These are phyloP conservation scores for Rhododendron ferrugineum DNA, from an alignment of 148 eudicot genomes.

Conservation along the genomic window DNA sequence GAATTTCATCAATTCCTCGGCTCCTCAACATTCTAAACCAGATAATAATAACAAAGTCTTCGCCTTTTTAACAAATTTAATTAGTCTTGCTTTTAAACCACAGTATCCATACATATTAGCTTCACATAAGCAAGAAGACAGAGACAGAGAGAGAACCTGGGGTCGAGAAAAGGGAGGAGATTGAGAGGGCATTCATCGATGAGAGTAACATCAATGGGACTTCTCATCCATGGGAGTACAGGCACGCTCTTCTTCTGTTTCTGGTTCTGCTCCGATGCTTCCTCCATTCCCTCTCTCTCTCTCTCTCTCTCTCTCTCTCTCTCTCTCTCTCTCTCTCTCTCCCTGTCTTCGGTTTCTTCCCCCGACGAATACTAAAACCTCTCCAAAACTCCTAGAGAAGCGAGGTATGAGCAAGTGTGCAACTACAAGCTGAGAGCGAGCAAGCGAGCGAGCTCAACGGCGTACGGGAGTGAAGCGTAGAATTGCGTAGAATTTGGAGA, in stretches of 20 bases:
- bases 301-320: background rate
- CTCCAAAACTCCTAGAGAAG: background rate
- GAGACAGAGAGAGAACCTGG: slow-evolving; percentile 26
- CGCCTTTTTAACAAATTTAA: background rate
- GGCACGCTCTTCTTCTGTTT: slow-evolving; percentile 32
- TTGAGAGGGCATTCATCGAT: slow-evolving; percentile 34
- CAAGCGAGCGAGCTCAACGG: too few species aligned
- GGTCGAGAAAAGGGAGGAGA: slow-evolving; percentile 43
- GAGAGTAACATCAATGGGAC: slow-evolving; percentile 38
- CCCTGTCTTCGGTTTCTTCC: background rate
- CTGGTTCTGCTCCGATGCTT: slow-evolving; percentile 10
- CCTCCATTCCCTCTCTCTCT: slow-evolving; percentile 12
- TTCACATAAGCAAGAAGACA: background rate
- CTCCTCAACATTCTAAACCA: background rate
- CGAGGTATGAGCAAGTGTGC: too few species aligned
- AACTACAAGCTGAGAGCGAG: too few species aligned
- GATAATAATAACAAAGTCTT: background rate
- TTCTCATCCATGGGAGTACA: slow-evolving; percentile 58
- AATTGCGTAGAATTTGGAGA: background rate
- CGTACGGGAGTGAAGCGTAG: too few species aligned
- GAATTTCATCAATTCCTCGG: background rate
- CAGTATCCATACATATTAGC: background rate
- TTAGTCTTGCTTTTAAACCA: background rate
- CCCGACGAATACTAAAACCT: background rate
- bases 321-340: background rate